These are phyloP conservation scores for Fusarium paranaense DNA, from an alignment of 2,329 filamentous ascomycete species.

Conservation along the genomic window DNA sequence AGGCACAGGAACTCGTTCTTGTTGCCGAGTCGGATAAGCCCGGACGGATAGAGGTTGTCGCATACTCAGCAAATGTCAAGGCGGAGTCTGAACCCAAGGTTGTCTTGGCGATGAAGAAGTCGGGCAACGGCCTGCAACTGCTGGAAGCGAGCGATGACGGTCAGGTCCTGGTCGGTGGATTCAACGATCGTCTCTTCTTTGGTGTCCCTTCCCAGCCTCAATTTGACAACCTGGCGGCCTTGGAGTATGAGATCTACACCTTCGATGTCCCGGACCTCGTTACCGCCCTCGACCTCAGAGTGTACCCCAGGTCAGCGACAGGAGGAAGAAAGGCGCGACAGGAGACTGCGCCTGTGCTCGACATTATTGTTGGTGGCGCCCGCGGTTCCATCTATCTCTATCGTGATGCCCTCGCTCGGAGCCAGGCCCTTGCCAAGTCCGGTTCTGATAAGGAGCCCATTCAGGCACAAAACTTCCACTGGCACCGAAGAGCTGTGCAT, in stretches of 20 bases:
- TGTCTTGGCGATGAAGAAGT: constrained; percentile 53
- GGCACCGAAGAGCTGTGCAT: constrained; percentile 88
- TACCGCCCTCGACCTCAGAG: constrained; percentile 73
- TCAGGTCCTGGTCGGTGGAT: constrained; percentile 62
- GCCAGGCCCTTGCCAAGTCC: constrained; percentile 58
- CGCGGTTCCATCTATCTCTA: constrained; percentile 86
- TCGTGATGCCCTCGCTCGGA: constrained; percentile 74
- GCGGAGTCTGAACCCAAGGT: constrained; percentile 47
- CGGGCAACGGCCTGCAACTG: constrained; percentile 51
- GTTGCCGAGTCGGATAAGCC: constrained; percentile 58
- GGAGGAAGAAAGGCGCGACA: constrained; percentile 42
- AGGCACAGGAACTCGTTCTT: constrained; percentile 58
- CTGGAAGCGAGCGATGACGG: constrained; percentile 66
- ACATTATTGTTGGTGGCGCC: constrained; percentile 81
- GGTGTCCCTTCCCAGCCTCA: constrained; percentile 43
- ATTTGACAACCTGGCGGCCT: constrained; percentile 39
- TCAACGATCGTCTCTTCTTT: constrained; percentile 53
- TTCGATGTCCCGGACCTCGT: constrained; percentile 73
- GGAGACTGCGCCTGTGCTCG: constrained; percentile 60
- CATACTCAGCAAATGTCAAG: constrained; percentile 55
- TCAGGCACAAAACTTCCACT: constrained; percentile 79
- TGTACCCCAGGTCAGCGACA: constrained; percentile 41
- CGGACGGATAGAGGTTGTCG: constrained; percentile 54
- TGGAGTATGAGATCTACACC: constrained; percentile 67
- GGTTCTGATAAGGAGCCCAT: constrained; percentile 60